Base-by-base conservation (phyloP, 257 asterid genomes). In the Sherardia arvensis region DNA sequence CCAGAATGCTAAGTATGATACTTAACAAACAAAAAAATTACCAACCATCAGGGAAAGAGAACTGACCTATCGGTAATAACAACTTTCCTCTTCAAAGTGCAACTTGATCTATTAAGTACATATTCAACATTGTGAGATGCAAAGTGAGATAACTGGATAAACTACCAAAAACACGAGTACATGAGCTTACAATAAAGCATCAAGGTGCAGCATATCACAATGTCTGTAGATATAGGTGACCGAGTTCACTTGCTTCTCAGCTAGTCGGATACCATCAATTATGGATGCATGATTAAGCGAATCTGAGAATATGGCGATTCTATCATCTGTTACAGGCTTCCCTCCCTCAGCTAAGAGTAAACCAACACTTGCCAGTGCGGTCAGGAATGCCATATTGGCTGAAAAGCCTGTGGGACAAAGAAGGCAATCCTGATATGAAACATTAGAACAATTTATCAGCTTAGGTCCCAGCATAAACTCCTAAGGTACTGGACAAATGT, bases 371-470 rank as follows among this genome's bases (percentile, higher is more conserved):
- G 90, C 99, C 56, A 85, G 75, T 5, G 96, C 82, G 28, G 95
- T 89, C 91, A 92, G 78, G 62, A 92, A 81, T 63, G 97, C 97
- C 99, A 89, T 89, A 77, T 92, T 92, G 96, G 99, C 99, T 74
- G 99, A 84, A 82, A 92, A 90, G 94, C 99, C 99, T 81, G 99
- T 87, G 71, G 99, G 97, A 84, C 99, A 93, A 84, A 93, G 99
- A 85, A 90, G 95, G 91, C 99, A 93, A 76, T 93, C 99, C 99
- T 93, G 82, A 84, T 78, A 81, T 64, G 60, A 48, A 32, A 49
- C 68, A 64, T 48, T 23, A 64, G 49, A 30, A 30, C 30, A 66
- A 17, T 27, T 55, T 59, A 34, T 34, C 27, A 30, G 38, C 36
- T 30, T 32, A 59, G 11, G 32, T 30, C 28, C 63, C 17, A 4